A percentile compares a stretch with the other conserved stretches of the same genome.
Conservation (phyloP, 371 early-diverging fungal genomes). For the Mucor ambiguus region DNA sequence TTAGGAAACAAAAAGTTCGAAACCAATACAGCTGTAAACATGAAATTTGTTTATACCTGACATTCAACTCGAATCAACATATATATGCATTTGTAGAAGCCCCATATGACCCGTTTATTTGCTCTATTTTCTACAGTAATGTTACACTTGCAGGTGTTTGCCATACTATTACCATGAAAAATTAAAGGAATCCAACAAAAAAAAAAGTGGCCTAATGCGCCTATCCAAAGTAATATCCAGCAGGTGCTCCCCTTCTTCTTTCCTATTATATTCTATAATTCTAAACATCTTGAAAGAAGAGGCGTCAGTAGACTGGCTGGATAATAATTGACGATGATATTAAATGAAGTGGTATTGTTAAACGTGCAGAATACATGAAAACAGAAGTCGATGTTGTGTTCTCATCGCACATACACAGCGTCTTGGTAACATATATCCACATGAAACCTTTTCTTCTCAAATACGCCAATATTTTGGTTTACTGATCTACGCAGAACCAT, state of each 20-base stretch:
- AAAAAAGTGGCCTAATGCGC: neutral
- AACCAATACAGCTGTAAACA: neutral
- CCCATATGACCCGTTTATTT: neutral
- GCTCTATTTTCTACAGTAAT: neutral
- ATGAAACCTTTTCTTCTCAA: neutral
- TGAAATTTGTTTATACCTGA: neutral
- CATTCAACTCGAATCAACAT: neutral
- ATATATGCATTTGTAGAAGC: neutral
- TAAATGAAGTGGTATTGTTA: neutral
- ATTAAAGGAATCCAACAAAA: neutral
- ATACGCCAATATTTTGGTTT: neutral
- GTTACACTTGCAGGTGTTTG: constrained; percentile 1
- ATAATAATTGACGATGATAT: neutral
- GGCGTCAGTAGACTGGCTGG: neutral
- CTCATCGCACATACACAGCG: neutral
- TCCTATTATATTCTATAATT: neutral
- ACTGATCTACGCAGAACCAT: neutral
- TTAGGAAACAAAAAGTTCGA: neutral
- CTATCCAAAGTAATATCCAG: neutral
- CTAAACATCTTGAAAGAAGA: neutral
- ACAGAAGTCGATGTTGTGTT: neutral
- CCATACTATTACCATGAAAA: constrained; percentile 1
- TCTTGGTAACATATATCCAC: neutral
- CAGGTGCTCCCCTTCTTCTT: neutral
- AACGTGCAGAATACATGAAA: neutral